Percentiles rank a stretch among this genome's conserved stretches.
These are phyloP conservation scores for Phylloporus gajari DNA, from an alignment of 1,284 basidiomycete species.

Conservation along the genomic window DNA sequence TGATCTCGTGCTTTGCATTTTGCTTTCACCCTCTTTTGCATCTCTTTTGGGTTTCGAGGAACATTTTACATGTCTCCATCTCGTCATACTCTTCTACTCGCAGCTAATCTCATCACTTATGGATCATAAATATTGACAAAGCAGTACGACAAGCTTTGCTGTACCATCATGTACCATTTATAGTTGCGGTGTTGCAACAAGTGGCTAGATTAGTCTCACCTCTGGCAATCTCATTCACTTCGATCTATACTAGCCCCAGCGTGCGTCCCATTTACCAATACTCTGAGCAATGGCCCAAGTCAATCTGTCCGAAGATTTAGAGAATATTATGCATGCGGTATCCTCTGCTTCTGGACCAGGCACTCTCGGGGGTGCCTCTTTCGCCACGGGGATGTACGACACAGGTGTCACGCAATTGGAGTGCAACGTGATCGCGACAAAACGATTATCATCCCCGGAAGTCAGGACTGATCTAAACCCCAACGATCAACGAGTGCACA, in stretches of 20 bases:
- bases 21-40: constrained; percentile 6
- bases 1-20: neutral
- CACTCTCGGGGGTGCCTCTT: constrained; percentile 48
- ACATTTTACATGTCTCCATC: constrained; percentile 30
- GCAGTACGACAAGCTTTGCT: constrained; percentile 41
- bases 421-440: constrained; percentile 32
- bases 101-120: constrained; percentile 50
- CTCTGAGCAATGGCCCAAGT: constrained; percentile 59
- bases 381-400: constrained; percentile 54
- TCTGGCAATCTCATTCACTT: constrained; percentile 34
- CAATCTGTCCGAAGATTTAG: constrained; percentile 19
- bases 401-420: constrained; percentile 55
- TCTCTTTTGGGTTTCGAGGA: constrained; percentile 23
- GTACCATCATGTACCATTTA: constrained; percentile 47
- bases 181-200: constrained; percentile 45
- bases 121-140: constrained; percentile 47
- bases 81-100: constrained; percentile 36
- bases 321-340: constrained; percentile 56
- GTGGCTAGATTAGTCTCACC: constrained; percentile 45
- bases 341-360: constrained; percentile 61
- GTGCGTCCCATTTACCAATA: constrained; percentile 59
- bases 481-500: constrained; percentile 7
- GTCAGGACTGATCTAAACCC: constrained; percentile 31
- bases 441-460: constrained; percentile 15
- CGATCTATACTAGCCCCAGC: constrained; percentile 55